A percentile compares a stretch with the other conserved stretches of the same genome.
These are phyloP conservation scores for Nidularia pulvinata DNA, from an alignment of 768 basidiomycete genomes.

Conservation along the genomic window DNA sequence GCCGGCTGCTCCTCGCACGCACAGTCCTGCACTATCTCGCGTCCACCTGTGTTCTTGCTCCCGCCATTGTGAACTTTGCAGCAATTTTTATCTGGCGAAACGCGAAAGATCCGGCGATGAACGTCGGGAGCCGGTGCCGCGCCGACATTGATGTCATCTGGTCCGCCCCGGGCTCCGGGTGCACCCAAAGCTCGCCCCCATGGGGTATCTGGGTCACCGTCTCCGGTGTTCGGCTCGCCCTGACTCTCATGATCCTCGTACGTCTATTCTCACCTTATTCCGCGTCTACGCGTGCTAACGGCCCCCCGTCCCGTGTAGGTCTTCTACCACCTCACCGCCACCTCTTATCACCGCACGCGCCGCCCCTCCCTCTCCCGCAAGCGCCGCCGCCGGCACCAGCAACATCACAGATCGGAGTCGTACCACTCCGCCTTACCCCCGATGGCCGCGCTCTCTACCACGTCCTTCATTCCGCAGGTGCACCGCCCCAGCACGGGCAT, in stretches of 20 bases:
- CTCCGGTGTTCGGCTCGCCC: slow-evolving; percentile 46
- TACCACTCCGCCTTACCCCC: slow-evolving; percentile 6
- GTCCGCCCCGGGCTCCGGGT: slow-evolving; percentile 36
- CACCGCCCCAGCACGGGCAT: slow-evolving; percentile 1
- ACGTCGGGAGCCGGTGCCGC: slow-evolving; percentile 44
- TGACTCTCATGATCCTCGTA: slow-evolving; percentile 56
- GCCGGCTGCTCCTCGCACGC: slow-evolving; percentile 23
- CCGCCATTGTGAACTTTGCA: slow-evolving; percentile 54
- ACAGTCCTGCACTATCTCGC: slow-evolving; percentile 37
- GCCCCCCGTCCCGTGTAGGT: slow-evolving; percentile 11
- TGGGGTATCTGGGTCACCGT: slow-evolving; percentile 59
- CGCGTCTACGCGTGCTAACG: too few species aligned
- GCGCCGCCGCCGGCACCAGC: slow-evolving; percentile 9
- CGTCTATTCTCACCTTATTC: slow-evolving; percentile 19
- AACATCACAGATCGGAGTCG: slow-evolving; percentile 14
- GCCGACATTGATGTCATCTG: slow-evolving; percentile 72
- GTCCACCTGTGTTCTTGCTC: slow-evolving; percentile 45
- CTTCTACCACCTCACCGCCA: slow-evolving; percentile 20
- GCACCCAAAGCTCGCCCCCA: slow-evolving; percentile 24
- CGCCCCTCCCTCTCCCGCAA: slow-evolving; percentile 12
- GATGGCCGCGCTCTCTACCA: not conserved
- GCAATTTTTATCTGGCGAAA: slow-evolving; percentile 55
- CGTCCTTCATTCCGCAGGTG: slow-evolving; percentile 4
- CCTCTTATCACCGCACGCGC: slow-evolving; percentile 19
- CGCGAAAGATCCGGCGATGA: slow-evolving; percentile 29